phyloP scores from a whole-genome alignment of 345 rosid species.

The Acer negundo region DNA sequence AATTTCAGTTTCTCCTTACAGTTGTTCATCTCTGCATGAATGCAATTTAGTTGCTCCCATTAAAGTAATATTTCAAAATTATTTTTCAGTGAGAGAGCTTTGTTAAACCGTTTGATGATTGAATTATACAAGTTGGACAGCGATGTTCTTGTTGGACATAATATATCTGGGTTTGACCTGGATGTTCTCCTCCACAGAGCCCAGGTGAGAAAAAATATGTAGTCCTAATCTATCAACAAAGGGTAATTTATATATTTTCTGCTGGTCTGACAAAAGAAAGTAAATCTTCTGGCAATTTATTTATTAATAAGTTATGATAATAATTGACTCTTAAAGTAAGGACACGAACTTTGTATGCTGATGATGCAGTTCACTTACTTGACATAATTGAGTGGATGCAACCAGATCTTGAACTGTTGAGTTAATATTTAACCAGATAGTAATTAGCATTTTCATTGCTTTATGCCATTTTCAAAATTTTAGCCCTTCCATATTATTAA shows the following conservation, averaged over 20 bases:
- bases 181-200: constrained; percentile 93
- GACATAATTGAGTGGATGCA: constrained; percentile 1
- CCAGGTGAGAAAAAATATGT: constrained; percentile 51
- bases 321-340: background rate
- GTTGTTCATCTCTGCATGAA: background rate
- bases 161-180: constrained; percentile 96
- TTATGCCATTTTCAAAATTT: background rate
- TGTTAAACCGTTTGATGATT: constrained; percentile 83
- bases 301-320: background rate
- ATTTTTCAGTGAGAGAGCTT: constrained; percentile 88
- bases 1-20: constrained; percentile 16
- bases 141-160: constrained; percentile 96
- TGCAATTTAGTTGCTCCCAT: background rate
- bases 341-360: background rate
- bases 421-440: constrained; percentile 1
- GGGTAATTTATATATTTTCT: background rate
- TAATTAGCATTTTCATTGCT: background rate
- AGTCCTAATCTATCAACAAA: background rate
- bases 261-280: background rate
- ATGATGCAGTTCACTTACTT: constrained; percentile 13
- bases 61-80: constrained; percentile 20
- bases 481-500: background rate
- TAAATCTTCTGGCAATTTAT: background rate
- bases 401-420: background rate
- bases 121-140: constrained; percentile 85